phyloP scores from a whole-genome alignment of 139 green algal genomes.

The Dunaliella primolecta region DNA sequence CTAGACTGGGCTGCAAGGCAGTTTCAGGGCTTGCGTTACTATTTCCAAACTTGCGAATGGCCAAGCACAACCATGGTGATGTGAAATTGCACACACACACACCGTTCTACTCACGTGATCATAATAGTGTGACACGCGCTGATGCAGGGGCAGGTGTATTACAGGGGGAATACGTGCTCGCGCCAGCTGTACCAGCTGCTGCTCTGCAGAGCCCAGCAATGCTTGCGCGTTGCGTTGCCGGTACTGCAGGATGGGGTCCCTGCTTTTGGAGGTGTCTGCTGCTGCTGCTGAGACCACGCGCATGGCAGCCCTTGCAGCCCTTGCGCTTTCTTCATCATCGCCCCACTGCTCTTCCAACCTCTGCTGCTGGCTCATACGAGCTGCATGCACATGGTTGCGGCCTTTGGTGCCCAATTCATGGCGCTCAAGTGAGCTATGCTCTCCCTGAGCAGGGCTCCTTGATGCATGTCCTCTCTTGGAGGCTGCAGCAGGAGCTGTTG shows the following conservation, averaged over 20 bases:
- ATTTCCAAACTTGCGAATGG: too few species aligned
- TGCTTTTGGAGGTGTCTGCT: not conserved
- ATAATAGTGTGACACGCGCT: conserved; percentile 17
- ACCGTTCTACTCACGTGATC: conserved; percentile 17
- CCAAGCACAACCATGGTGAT: too few species aligned
- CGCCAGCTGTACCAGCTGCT: not conserved
- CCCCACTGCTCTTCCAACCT: not conserved
- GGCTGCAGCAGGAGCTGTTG: too few species aligned
- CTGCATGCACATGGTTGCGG: too few species aligned
- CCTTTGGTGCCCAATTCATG: too few species aligned
- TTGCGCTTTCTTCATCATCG: not conserved
- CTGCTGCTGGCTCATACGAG: too few species aligned
- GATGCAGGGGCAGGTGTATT: conserved; percentile 9
- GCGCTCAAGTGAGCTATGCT: too few species aligned
- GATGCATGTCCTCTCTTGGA: too few species aligned
- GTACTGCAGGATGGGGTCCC: not conserved
- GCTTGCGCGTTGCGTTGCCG: not conserved
- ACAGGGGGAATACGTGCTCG: not conserved
- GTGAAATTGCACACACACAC: too few species aligned
- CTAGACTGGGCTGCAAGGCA: too few species aligned
- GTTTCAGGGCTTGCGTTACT: too few species aligned
- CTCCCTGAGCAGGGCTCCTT: too few species aligned
- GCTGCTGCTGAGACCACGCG: not conserved
- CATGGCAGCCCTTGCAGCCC: not conserved
- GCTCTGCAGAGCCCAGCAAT: not conserved